These are phyloP conservation scores for Ceratocystiopsis brevicomis DNA, from an alignment of 2,329 filamentous ascomycete species.

Conservation along the genomic window DNA sequence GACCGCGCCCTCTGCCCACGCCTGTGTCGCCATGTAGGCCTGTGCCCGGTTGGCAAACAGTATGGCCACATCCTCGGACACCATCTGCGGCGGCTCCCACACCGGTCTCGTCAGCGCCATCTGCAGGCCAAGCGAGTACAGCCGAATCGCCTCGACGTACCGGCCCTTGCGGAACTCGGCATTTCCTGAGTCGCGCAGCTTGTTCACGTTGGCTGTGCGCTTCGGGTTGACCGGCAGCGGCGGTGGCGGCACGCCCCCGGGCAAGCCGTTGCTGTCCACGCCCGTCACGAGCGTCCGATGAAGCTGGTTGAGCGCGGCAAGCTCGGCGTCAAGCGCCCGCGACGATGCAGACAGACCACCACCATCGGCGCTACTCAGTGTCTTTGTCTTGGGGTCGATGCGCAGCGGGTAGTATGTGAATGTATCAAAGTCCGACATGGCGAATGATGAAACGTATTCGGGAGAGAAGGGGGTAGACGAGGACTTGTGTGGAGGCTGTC, in stretches of 20 bases:
- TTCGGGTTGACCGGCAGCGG: slow-evolving; percentile 87
- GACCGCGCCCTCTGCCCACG: slow-evolving; percentile 70
- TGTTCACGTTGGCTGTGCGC: slow-evolving; percentile 68
- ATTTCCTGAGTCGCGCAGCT: slow-evolving; percentile 81
- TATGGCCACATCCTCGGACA: slow-evolving; percentile 64
- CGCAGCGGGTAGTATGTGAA: slow-evolving; percentile 70
- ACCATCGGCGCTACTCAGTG: slow-evolving; percentile 33
- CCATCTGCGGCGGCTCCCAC: slow-evolving; percentile 75
- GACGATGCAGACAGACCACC: slow-evolving; percentile 11
- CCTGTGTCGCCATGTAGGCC: slow-evolving; percentile 64
- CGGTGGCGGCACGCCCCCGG: slow-evolving; percentile 48
- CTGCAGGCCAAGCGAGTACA: slow-evolving; percentile 72
- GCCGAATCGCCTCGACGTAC: slow-evolving; percentile 54
- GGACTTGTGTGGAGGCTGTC: neutral
- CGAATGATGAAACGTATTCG: slow-evolving; percentile 2
- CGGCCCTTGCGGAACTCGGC: slow-evolving; percentile 59
- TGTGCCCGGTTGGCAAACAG: slow-evolving; percentile 79
- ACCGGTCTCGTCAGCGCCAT: slow-evolving; percentile 68
- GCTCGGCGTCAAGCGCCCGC: slow-evolving; percentile 40
- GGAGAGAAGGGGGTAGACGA: neutral
- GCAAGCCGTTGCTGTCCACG: slow-evolving; percentile 35
- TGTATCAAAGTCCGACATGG: slow-evolving; percentile 43
- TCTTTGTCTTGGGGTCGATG: slow-evolving; percentile 67
- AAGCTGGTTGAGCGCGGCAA: slow-evolving; percentile 57
- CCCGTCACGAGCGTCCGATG: slow-evolving; percentile 50